Conservation (phyloP, 2,329 filamentous ascomycete genomes). For the Aureobasidium subglaciale region DNA sequence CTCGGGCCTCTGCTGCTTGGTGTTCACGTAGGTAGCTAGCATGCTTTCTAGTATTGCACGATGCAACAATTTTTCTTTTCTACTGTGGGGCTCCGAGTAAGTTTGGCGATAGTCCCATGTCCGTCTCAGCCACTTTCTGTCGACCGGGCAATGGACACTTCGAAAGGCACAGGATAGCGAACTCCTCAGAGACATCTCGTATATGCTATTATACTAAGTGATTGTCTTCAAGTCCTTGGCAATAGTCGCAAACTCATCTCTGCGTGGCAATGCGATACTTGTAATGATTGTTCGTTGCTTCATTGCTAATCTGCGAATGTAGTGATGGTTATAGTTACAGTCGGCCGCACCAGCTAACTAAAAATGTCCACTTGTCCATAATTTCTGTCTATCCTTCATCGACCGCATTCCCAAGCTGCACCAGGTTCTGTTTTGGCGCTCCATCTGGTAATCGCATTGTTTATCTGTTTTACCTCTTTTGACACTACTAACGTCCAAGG, state of each 20-base stretch:
- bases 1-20: not conserved
- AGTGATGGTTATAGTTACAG: constrained; percentile 1
- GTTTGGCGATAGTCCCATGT: not conserved
- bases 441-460: not conserved
- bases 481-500: too few species aligned
- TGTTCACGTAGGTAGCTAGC: not conserved
- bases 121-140: constrained; percentile 6
- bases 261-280: too few species aligned
- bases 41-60: not conserved
- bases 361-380: not conserved
- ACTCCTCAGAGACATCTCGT: not conserved
- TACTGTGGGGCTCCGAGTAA: constrained; percentile 1
- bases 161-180: not conserved
- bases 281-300: not conserved
- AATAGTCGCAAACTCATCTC: too few species aligned
- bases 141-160: not conserved
- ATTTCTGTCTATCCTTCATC: not conserved
- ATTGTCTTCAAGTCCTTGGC: not conserved
- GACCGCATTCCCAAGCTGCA: not conserved
- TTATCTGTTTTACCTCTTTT: too few species aligned
- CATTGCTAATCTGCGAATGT: constrained; percentile 11
- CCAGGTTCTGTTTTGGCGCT: not conserved
- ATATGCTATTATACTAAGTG: not conserved
- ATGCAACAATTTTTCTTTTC: constrained; percentile 5
- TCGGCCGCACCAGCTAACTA: not conserved